Evolutionary conservation across 192 early-diverging fungal genomes (phyloP).

Genomic region (Gorgonomyces haynaldii): DNA sequence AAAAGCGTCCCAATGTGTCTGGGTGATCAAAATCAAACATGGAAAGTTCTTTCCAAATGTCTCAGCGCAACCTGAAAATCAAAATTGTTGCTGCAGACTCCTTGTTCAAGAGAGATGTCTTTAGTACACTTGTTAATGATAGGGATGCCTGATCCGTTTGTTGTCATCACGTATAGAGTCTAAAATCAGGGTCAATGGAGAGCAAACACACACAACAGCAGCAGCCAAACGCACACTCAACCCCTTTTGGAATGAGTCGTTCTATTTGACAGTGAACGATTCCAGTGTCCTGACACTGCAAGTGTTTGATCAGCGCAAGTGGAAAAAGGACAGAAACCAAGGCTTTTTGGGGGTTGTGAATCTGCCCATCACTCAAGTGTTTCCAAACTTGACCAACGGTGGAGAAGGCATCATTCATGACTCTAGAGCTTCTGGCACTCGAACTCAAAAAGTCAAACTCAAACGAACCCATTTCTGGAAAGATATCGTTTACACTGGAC

Average conservation of each 20-base stretch:
- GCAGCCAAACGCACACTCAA: slow-evolving; percentile 79
- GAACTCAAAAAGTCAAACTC: slow-evolving; percentile 80
- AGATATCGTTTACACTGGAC: no score
- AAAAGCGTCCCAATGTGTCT: no score
- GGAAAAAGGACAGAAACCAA: slow-evolving; percentile 56
- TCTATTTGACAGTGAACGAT: slow-evolving; percentile 65
- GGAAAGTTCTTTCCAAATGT: no score
- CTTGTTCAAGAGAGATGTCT: slow-evolving; percentile 82
- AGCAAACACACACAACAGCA: slow-evolving; percentile 86
- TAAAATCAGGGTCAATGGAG: slow-evolving; percentile 66
- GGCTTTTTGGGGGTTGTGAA: slow-evolving; percentile 85
- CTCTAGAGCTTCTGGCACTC: no score
- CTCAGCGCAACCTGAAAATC: background rate
- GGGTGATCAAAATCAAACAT: no score
- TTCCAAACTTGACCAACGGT: slow-evolving; percentile 63
- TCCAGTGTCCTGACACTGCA: slow-evolving; percentile 79
- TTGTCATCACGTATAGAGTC: slow-evolving; percentile 58
- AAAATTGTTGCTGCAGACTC: slow-evolving; percentile 83
- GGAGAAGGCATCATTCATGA: slow-evolving; percentile 50
- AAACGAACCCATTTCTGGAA: slow-evolving; percentile 73
- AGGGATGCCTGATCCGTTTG: slow-evolving; percentile 93
- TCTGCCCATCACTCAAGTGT: slow-evolving; percentile 67
- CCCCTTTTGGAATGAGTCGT: slow-evolving; percentile 94
- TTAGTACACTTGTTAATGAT: no score
- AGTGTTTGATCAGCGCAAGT: slow-evolving; percentile 96